phyloP scores from a whole-genome alignment of 139 green algal species.

The Zygnema circumcarinatum region DNA sequence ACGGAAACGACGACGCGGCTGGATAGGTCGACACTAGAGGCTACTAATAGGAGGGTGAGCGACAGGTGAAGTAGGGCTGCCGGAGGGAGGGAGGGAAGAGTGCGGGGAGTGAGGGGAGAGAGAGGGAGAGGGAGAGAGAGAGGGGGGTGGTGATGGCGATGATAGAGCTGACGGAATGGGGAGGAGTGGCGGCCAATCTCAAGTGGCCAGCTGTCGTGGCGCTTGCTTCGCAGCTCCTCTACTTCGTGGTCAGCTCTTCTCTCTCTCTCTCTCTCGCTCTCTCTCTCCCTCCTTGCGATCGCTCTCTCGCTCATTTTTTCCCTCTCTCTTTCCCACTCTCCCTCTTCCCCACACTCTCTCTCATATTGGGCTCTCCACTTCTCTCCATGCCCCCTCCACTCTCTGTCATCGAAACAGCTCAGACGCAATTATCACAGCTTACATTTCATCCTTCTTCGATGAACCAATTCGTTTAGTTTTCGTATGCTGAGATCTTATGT shows the following conservation, averaged over 20 bases:
- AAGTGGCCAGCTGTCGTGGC: constrained; percentile 34
- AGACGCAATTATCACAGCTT: too few species aligned
- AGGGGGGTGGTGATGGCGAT: neutral
- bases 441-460: neutral
- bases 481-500: neutral
- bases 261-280: neutral
- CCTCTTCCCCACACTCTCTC: too few species aligned
- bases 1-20: too few species aligned
- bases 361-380: too few species aligned
- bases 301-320: too few species aligned
- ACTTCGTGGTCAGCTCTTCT: neutral
- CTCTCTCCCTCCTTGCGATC: too few species aligned
- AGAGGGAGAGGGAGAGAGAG: neutral
- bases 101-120: neutral
- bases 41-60: neutral
- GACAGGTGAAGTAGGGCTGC: neutral
- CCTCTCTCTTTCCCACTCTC: too few species aligned
- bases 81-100: constrained; percentile 33
- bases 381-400: too few species aligned
- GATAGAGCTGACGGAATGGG: constrained; percentile 1
- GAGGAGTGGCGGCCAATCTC: constrained; percentile 24
- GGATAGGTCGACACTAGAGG: neutral
- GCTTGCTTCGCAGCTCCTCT: constrained; percentile 11
- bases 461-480: neutral
- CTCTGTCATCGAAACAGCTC: too few species aligned